Evolutionary conservation across 257 asterid genomes (phyloP).

Genomic region (Ilex asprella): DNA sequence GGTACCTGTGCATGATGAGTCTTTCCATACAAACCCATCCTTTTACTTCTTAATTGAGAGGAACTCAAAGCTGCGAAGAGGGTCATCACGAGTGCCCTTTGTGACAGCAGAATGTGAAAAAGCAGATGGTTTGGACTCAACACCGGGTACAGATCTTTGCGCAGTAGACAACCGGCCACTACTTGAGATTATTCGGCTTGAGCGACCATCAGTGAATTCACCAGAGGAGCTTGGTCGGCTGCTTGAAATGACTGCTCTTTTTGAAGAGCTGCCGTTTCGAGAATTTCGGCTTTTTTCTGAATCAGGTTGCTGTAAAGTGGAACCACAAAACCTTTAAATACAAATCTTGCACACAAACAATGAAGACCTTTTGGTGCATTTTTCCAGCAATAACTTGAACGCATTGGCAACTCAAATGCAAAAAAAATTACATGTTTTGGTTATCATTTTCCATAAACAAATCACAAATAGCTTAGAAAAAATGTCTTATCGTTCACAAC

Average conservation of each 20-base stretch:
- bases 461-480: too few relatives aligned
- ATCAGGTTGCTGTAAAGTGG: conserved; percentile 51
- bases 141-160: conserved; percentile 51
- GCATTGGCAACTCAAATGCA: too few relatives aligned
- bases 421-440: too few relatives aligned
- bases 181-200: conserved; percentile 35
- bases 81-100: conserved; percentile 66
- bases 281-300: conserved; percentile 58
- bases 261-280: conserved; percentile 64
- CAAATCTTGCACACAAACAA: background rate
- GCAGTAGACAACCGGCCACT: conserved; percentile 45
- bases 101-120: conserved; percentile 42
- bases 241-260: conserved; percentile 56
- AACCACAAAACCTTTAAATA: background rate
- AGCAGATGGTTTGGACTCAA: conserved; percentile 47
- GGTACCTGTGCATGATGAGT: background rate
- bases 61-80: conserved; percentile 89
- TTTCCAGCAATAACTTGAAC: too few relatives aligned
- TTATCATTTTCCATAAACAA: too few relatives aligned
- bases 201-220: conserved; percentile 39
- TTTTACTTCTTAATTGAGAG: conserved; percentile 45
- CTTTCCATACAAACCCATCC: conserved; percentile 4
- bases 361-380: background rate
- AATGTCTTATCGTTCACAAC: too few relatives aligned
- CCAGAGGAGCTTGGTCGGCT: conserved; percentile 52